Base-by-base conservation (phyloP, 2,329 filamentous ascomycete species). In the Colletotrichum sp. region DNA sequence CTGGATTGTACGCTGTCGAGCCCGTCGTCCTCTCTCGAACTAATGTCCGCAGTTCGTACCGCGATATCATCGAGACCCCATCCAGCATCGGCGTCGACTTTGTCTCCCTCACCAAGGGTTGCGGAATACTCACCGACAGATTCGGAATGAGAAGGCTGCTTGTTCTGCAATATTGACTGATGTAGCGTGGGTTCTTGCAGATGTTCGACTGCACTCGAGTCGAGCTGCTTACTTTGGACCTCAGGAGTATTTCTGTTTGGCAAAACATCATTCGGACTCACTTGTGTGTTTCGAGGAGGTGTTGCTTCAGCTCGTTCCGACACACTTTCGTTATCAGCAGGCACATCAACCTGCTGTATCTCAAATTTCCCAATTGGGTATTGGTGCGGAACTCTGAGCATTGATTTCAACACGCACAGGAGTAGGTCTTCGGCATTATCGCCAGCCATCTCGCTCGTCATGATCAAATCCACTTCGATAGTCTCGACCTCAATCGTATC, bases 291-390 rank as follows among this genome's bases (percentile, higher is more conserved):
- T 18, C 0, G 7, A 1, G 36, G 1, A 39, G 36, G 1, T 39
- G 0, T 18, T 39, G 15, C 0, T 0, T 5, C 7, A 39, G 36
- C 36, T 39, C 1, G 15, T 39, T 39, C 0, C 4, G 36, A 18
- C 36, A 8, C 7, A 5, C 1, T 18, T 5, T 18, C 0, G 36
- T 18, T 16, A 1, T 39, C 36, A 18, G 36, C 15, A 39, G 36
- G 36, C 15, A 18, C 36, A 39, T 5, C 15, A 39, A 18, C 36
- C 36, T 39, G 39, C n/a, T 57, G 52, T 57, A 21, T 57, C 52
- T 30, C 55, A 13, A 30, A 59, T 3, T 2, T 18, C 24, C 55
- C 55, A 30, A 59, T 59, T 5, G 55, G 55, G 16, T 59, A 59
- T 30, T 6, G 21, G 9, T 59, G 55, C 24, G 55, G 55, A 16